phyloP scores from a whole-genome alignment of 1,139 yeast species.

The Taphrina confusa region DNA sequence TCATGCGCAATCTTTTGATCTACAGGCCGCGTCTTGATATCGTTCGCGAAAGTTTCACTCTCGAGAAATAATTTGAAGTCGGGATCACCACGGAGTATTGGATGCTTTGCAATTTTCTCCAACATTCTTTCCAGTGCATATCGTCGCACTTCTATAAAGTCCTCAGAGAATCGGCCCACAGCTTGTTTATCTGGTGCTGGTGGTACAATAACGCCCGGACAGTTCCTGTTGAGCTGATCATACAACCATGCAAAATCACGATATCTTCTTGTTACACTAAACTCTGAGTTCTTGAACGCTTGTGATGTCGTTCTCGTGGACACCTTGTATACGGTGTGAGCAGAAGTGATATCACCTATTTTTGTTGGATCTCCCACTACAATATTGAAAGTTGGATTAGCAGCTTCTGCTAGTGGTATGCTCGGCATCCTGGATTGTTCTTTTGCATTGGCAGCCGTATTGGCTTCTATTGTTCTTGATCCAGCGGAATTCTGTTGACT shows the following conservation, averaged over 20 bases:
- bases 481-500: too few species aligned
- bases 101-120: constrained; percentile 60
- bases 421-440: constrained; percentile 5
- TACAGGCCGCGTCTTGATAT: constrained; percentile 44
- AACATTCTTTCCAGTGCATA: constrained; percentile 88
- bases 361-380: constrained; percentile 87
- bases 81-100: constrained; percentile 63
- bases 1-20: constrained; percentile 28
- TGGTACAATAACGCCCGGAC: constrained; percentile 89
- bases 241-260: constrained; percentile 85
- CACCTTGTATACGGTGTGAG: constrained; percentile 86
- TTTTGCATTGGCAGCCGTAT: not conserved
- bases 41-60: constrained; percentile 66
- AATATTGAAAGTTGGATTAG: constrained; percentile 54
- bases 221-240: constrained; percentile 79
- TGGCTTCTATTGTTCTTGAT: too few species aligned
- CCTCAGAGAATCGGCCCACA: constrained; percentile 68
- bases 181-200: constrained; percentile 97
- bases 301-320: constrained; percentile 57
- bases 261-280: constrained; percentile 71
- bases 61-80: constrained; percentile 79
- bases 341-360: constrained; percentile 84
- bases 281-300: constrained; percentile 48
- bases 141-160: constrained; percentile 82
- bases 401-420: constrained; percentile 39